These are phyloP conservation scores for Aegilops bicornis DNA, from an alignment of 176 grass and related monocot species.

Conservation along the genomic window DNA sequence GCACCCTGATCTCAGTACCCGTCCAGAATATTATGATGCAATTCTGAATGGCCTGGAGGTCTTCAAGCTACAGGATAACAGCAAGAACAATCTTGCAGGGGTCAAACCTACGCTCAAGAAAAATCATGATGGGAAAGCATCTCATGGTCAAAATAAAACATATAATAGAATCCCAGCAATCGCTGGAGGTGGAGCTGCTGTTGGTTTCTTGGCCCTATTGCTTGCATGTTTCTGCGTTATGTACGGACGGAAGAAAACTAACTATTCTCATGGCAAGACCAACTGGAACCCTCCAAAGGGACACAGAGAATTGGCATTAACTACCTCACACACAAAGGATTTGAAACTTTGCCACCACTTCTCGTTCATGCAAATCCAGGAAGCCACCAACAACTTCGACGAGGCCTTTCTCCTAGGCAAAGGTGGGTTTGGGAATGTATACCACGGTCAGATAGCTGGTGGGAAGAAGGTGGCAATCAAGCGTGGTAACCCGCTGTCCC, in stretches of 20 bases:
- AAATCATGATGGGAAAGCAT: not conserved
- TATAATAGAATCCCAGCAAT: not conserved
- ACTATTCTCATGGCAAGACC: too few relatives aligned
- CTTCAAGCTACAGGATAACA: slow-evolving; percentile 23
- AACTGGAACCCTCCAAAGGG: not conserved
- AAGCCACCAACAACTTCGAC: not conserved
- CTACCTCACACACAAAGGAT: not conserved
- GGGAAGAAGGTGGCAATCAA: slow-evolving; percentile 38
- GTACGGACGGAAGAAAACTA: not conserved
- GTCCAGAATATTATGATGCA: not conserved
- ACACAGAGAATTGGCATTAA: not conserved
- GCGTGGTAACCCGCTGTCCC: slow-evolving; percentile 31
- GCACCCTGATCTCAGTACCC: not conserved
- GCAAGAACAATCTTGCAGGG: slow-evolving; percentile 1
- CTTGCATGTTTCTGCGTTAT: not conserved
- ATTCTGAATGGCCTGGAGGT: slow-evolving; percentile 49
- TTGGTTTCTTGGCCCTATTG: not conserved
- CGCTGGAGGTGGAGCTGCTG: not conserved
- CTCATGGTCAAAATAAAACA: not conserved
- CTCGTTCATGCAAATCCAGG: not conserved
- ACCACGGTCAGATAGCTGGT: not conserved
- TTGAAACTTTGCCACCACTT: not conserved
- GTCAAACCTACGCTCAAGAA: not conserved
- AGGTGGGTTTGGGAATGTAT: slow-evolving; percentile 21
- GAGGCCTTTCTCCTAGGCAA: not conserved